Conservation (phyloP, 2,329 filamentous ascomycete species). For the Scedosporium aurantiacum region DNA sequence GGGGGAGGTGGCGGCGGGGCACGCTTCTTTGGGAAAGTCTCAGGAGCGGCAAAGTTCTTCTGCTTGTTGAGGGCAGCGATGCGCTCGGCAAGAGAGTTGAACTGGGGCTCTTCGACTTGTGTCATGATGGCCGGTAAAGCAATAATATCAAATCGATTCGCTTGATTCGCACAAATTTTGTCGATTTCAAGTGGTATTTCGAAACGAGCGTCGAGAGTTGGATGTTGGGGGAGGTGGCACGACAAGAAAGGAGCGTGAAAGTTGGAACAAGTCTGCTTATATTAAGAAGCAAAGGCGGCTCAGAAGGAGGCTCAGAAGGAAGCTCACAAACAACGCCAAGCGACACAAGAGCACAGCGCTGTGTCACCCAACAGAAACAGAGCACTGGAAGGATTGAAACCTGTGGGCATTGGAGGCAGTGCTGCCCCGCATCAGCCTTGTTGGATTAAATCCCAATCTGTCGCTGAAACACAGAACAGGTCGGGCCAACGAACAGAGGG, state of each 20-base stretch:
- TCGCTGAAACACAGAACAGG: background rate
- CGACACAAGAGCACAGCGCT: background rate
- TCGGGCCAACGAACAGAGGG: too few relatives aligned
- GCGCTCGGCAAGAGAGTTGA: constrained; percentile 48
- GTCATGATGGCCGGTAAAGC: constrained; percentile 32
- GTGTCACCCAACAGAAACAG: too few relatives aligned
- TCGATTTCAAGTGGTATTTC: too few relatives aligned
- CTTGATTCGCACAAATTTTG: too few relatives aligned
- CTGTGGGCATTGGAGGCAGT: background rate
- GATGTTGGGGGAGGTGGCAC: background rate
- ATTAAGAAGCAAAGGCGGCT: background rate
- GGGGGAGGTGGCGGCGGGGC: constrained; percentile 24
- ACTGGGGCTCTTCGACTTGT: constrained; percentile 50
- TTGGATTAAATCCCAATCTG: background rate
- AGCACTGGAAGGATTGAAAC: background rate
- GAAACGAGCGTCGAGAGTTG: background rate
- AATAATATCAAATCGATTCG: background rate
- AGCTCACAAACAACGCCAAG: background rate
- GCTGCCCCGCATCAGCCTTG: background rate
- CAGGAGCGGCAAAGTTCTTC: constrained; percentile 36
- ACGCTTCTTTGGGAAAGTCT: constrained; percentile 23
- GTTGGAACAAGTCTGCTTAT: background rate
- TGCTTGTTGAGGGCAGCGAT: constrained; percentile 54
- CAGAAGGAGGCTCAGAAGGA: too few relatives aligned
- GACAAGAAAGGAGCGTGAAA: background rate